Percentiles rank a stretch among this genome's conserved stretches.
phyloP scores from a whole-genome alignment of 2,329 filamentous ascomycete genomes.

The Claviceps sp. region DNA sequence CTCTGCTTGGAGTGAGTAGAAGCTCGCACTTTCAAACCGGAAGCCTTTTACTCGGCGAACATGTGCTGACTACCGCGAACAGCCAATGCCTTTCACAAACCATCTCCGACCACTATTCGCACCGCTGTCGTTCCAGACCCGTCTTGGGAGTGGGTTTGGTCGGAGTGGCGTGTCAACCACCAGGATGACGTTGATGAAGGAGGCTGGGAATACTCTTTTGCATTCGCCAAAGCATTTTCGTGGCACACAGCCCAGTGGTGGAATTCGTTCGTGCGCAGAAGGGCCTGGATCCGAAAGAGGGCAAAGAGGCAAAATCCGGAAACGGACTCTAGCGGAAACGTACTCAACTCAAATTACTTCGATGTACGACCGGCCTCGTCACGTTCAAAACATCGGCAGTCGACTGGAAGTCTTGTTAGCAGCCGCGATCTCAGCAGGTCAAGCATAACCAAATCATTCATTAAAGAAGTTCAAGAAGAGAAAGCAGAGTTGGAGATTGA shows the following conservation, averaged over 20 bases:
- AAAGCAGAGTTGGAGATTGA: constrained; percentile 45
- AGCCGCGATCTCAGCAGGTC: constrained; percentile 21
- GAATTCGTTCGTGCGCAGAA: constrained; percentile 82
- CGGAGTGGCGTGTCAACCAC: constrained; percentile 52
- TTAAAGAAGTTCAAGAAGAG: constrained; percentile 34
- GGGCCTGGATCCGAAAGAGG: constrained; percentile 76
- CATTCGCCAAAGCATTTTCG: constrained; percentile 58
- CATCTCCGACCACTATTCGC: constrained; percentile 54
- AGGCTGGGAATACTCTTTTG: constrained; percentile 93
- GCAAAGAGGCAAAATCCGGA: constrained; percentile 42
- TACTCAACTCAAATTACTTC: constrained; percentile 69
- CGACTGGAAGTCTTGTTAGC: constrained; percentile 20
- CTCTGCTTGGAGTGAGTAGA: constrained; percentile 53
- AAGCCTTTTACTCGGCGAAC: background rate
- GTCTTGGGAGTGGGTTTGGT: constrained; percentile 80
- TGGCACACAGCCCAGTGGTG: constrained; percentile 94
- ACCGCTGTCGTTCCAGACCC: constrained; percentile 91
- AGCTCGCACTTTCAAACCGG: too few relatives aligned
- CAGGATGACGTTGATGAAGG: constrained; percentile 70
- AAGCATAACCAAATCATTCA: constrained; percentile 23
- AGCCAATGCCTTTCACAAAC: constrained; percentile 50
- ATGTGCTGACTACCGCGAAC: constrained; percentile 1
- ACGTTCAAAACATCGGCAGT: constrained; percentile 15
- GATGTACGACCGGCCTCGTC: constrained; percentile 47
- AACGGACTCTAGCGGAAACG: constrained; percentile 41